phyloP scores from a whole-genome alignment of 495 filamentous ascomycete species.

The Penicillium macrosclerotiorum region DNA sequence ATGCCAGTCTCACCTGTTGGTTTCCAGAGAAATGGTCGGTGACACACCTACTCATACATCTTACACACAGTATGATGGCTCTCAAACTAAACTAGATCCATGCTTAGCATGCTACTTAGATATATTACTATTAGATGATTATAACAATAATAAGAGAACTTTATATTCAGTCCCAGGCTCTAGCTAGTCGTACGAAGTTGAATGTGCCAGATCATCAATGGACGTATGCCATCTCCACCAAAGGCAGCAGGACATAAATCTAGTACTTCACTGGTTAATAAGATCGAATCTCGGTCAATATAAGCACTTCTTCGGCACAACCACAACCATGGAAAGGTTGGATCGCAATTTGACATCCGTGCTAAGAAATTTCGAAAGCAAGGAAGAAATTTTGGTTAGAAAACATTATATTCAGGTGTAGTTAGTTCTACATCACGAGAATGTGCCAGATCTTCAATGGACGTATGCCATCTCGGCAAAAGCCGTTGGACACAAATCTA shows the following conservation, averaged over 20 bases:
- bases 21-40: too few species aligned
- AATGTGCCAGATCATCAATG: slow-evolving; percentile 51
- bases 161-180: neutral
- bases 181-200: neutral
- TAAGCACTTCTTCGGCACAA: slow-evolving; percentile 92
- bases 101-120: too few species aligned
- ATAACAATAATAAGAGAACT: too few species aligned
- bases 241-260: slow-evolving; percentile 43
- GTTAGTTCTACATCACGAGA: slow-evolving; percentile 3
- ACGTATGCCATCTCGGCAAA: slow-evolving; percentile 42
- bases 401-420: slow-evolving; percentile 3
- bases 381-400: neutral
- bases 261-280: slow-evolving; percentile 47
- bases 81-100: too few species aligned
- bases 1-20: too few species aligned
- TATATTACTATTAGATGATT: too few species aligned
- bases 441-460: slow-evolving; percentile 53
- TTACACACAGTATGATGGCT: too few species aligned
- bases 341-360: slow-evolving; percentile 99
- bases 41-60: too few species aligned
- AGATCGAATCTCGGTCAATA: slow-evolving; percentile 38
- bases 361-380: slow-evolving; percentile 46
- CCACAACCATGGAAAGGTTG: slow-evolving; percentile 75
- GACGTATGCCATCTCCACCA: slow-evolving; percentile 44
- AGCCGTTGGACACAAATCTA: slow-evolving; percentile 47